Evolutionary conservation across 1,139 yeast species (phyloP).

Genomic region (Saccharomycopsis crataegensis): DNA sequence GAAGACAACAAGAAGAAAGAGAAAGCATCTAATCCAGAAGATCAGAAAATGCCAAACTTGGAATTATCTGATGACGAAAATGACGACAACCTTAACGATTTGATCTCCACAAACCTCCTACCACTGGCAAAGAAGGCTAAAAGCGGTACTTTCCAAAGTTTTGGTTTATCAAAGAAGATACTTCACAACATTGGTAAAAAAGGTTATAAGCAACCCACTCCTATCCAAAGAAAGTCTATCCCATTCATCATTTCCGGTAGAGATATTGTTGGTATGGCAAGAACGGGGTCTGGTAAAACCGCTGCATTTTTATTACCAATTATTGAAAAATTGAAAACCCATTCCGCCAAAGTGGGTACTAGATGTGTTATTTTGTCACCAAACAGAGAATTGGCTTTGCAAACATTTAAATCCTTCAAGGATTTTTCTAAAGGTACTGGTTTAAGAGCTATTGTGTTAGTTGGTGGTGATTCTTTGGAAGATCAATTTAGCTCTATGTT

Average conservation of each 20-base stretch:
- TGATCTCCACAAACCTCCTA: slow-evolving; percentile 29
- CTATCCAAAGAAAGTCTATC: slow-evolving; percentile 92
- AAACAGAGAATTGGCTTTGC: slow-evolving; percentile 89
- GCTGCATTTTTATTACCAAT: slow-evolving; percentile 96
- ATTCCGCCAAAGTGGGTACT: slow-evolving; percentile 82
- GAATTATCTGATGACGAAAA: slow-evolving; percentile 64
- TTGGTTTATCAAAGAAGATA: slow-evolving; percentile 74
- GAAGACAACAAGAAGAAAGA: slow-evolving; percentile 24
- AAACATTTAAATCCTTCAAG: slow-evolving; percentile 80
- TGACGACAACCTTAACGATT: slow-evolving; percentile 41
- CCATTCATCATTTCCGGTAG: slow-evolving; percentile 81
- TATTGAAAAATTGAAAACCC: slow-evolving; percentile 75
- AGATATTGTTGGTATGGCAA: slow-evolving; percentile 98
- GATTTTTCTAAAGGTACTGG: slow-evolving; percentile 85
- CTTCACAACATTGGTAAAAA: slow-evolving; percentile 67
- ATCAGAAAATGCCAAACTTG: slow-evolving; percentile 47
- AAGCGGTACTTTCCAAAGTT: slow-evolving; percentile 80
- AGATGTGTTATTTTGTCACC: slow-evolving; percentile 88
- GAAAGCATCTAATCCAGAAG: slow-evolving; percentile 16
- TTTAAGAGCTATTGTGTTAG: slow-evolving; percentile 67
- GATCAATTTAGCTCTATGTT: slow-evolving; percentile 93
- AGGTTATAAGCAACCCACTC: slow-evolving; percentile 94
- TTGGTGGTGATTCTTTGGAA: slow-evolving; percentile 97
- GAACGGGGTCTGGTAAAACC: slow-evolving; percentile 98
- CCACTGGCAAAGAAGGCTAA: slow-evolving; percentile 59